A percentile compares a stretch with the other conserved stretches of the same genome.
These are phyloP conservation scores for Piper longum DNA, from an alignment of 164 flowering plant species.

Conservation along the genomic window DNA sequence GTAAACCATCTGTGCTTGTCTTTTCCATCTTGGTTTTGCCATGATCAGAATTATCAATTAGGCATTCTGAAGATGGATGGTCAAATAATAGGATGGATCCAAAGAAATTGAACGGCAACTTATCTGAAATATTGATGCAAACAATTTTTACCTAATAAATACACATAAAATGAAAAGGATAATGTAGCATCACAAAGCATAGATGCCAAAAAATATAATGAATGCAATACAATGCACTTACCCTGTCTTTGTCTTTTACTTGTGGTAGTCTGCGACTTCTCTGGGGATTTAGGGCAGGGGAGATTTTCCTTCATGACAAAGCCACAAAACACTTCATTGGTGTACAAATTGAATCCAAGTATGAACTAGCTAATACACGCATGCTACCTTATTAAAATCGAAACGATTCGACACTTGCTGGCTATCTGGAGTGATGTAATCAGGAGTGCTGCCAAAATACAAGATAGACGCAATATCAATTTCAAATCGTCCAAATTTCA, in stretches of 20 bases:
- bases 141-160: not conserved
- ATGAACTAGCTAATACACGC: not conserved
- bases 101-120: slow-evolving; percentile 12
- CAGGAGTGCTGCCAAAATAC: slow-evolving; percentile 68
- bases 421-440: slow-evolving; percentile 83
- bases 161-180: not conserved
- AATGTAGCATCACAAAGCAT: not conserved
- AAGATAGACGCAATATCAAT: not conserved
- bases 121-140: slow-evolving; percentile 16
- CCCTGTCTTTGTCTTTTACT: slow-evolving; percentile 46
- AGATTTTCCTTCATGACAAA: slow-evolving; percentile 37
- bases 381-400: slow-evolving; percentile 49
- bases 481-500: too few relatives aligned
- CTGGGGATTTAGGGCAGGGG: slow-evolving; percentile 76
- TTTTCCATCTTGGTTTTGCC: slow-evolving; percentile 26
- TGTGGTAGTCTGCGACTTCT: slow-evolving; percentile 39
- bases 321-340: not conserved
- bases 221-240: slow-evolving; percentile 9
- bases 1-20: slow-evolving; percentile 11
- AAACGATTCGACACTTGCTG: slow-evolving; percentile 25
- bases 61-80: slow-evolving; percentile 24
- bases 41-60: slow-evolving; percentile 17
- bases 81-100: slow-evolving; percentile 18
- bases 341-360: not conserved
- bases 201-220: not conserved